phyloP scores from a whole-genome alignment of 2,329 filamentous ascomycete genomes.

The Trichoderma endophyticum region DNA sequence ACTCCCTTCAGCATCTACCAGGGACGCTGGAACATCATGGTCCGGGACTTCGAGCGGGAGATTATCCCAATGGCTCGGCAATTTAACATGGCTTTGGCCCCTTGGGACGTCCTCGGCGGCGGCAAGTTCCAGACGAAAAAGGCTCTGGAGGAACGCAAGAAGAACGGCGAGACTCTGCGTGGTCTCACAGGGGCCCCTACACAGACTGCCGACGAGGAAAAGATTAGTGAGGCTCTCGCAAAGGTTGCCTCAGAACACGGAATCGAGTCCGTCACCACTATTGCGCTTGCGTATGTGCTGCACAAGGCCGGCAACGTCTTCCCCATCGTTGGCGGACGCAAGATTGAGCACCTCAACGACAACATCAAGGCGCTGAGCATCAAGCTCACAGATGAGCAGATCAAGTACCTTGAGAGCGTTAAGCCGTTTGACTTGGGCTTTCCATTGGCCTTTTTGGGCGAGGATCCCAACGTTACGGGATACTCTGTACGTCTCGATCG shows the following conservation, averaged over 20 bases:
- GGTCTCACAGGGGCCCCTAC: neutral
- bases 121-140: conserved; percentile 26
- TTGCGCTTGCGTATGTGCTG: conserved; percentile 59
- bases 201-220: conserved; percentile 22
- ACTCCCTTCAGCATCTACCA: conserved; percentile 31
- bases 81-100: conserved; percentile 47
- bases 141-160: neutral
- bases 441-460: neutral
- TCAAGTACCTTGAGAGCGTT: conserved; percentile 53
- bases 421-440: conserved; percentile 52
- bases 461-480: neutral
- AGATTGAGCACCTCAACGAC: conserved; percentile 57
- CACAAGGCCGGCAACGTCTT: conserved; percentile 59
- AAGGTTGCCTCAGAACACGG: conserved; percentile 14
- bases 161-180: neutral
- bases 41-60: conserved; percentile 31
- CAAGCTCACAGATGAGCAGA: conserved; percentile 49
- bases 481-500: neutral
- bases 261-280: conserved; percentile 17
- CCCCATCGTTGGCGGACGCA: conserved; percentile 59
- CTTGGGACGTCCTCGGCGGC: conserved; percentile 36
- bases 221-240: conserved; percentile 15
- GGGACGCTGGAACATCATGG: conserved; percentile 28
- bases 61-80: conserved; percentile 33
- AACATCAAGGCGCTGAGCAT: conserved; percentile 58